A percentile compares a stretch with the other conserved stretches of the same genome.
Conservation (phyloP, 164 flowering plant genomes). For the Berberis thunbergii region DNA sequence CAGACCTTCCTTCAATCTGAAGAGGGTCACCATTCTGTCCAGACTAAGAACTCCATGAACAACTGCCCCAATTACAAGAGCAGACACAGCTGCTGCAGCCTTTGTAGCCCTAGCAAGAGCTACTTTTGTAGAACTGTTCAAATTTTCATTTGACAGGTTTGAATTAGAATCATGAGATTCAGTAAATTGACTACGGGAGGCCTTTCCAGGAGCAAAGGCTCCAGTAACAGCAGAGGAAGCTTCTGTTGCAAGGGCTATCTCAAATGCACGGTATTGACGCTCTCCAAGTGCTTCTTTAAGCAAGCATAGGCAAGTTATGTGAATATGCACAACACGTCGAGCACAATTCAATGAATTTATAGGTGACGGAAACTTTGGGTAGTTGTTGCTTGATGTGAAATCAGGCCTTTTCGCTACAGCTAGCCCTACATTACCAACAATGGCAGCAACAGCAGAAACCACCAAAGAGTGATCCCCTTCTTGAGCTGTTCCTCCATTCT, state of each 20-base stretch:
- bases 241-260: constrained; percentile 89
- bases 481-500: constrained; percentile 92
- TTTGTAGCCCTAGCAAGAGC: constrained; percentile 50
- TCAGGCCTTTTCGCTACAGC: constrained; percentile 62
- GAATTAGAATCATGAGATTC: constrained; percentile 59
- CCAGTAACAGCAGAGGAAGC: constrained; percentile 65
- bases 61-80: constrained; percentile 72
- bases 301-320: constrained; percentile 61
- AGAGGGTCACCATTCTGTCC: constrained; percentile 80
- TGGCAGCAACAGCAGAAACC: constrained; percentile 89
- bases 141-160: constrained; percentile 39
- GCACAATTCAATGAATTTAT: constrained; percentile 43
- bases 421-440: constrained; percentile 63
- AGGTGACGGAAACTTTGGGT: constrained; percentile 33
- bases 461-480: constrained; percentile 87
- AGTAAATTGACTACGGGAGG: constrained; percentile 63
- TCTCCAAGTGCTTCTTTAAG: constrained; percentile 95
- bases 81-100: constrained; percentile 72
- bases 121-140: constrained; percentile 38
- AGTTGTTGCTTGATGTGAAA: constrained; percentile 34
- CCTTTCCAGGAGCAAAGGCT: constrained; percentile 59
- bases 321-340: constrained; percentile 52
- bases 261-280: constrained; percentile 87
- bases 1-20: constrained; percentile 78
- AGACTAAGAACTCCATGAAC: constrained; percentile 76